phyloP scores from a whole-genome alignment of 2,329 filamentous ascomycete species.

The Rhexocercosporidium sp. region DNA sequence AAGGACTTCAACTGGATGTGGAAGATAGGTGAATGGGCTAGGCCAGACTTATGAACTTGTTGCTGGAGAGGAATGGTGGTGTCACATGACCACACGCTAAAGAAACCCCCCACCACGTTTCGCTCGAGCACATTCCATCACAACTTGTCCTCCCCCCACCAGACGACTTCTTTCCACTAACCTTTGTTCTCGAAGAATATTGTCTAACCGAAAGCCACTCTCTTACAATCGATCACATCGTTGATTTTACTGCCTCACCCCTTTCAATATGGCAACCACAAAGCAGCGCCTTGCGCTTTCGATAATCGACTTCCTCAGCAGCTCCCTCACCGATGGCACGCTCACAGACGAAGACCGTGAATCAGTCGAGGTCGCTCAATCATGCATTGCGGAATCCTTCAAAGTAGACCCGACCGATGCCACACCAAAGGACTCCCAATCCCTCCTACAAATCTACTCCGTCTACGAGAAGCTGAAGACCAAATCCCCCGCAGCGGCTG shows the following conservation, averaged over 20 bases:
- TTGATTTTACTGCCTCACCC: background rate
- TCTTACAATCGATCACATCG: background rate
- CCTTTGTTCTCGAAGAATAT: background rate
- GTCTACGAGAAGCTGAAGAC: constrained; percentile 94
- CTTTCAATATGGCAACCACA: constrained; percentile 39
- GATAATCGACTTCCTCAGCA: constrained; percentile 92
- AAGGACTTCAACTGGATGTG: background rate
- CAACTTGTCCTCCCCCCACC: background rate
- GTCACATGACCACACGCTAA: background rate
- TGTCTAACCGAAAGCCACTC: background rate
- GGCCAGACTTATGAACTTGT: background rate
- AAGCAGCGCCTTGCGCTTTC: constrained; percentile 90
- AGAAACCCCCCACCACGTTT: background rate
- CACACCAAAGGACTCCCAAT: constrained; percentile 83
- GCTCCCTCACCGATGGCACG: constrained; percentile 85
- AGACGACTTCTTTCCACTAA: background rate
- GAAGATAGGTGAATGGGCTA: background rate
- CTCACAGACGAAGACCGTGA: constrained; percentile 88
- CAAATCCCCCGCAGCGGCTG: constrained; percentile 48
- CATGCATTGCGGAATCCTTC: constrained; percentile 95
- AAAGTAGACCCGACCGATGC: constrained; percentile 86
- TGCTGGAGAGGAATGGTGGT: background rate
- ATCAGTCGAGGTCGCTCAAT: constrained; percentile 90
- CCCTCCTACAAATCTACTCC: constrained; percentile 87
- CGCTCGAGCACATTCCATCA: constrained; percentile 6